Conservation (phyloP, 2,329 filamentous ascomycete genomes). For the Diaporthe aspalathi region DNA sequence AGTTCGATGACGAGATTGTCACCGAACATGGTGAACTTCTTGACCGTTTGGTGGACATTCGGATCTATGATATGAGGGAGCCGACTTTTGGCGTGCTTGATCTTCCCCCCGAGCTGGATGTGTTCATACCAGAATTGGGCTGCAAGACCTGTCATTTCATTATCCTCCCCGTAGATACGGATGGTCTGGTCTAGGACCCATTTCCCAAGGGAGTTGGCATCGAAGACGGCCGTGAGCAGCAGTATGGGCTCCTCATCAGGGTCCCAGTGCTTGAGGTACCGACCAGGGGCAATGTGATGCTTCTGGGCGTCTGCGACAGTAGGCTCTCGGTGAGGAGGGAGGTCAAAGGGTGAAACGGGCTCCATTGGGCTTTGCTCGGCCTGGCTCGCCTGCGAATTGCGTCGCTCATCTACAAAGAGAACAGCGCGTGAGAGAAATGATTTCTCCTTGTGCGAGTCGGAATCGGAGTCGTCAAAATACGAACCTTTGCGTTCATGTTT, state of each 20-base stretch:
- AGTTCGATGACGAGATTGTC: not conserved
- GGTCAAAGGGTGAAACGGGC: not conserved
- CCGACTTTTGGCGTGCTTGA: not conserved
- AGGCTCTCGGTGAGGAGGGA: not conserved
- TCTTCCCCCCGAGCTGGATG: not conserved
- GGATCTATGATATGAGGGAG: not conserved
- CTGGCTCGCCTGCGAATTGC: not conserved
- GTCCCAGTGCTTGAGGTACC: slow-evolving; percentile 10
- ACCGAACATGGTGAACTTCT: not conserved
- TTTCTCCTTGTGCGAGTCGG: not conserved
- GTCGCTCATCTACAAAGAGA: not conserved
- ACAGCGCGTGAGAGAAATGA: slow-evolving; percentile 2
- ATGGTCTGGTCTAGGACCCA: not conserved
- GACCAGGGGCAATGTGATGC: not conserved
- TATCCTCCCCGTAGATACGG: not conserved
- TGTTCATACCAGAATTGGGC: slow-evolving; percentile 16
- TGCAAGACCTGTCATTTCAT: slow-evolving; percentile 14
- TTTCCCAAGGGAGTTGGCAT: not conserved
- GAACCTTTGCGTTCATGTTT: not conserved
- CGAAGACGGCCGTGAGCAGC: not conserved
- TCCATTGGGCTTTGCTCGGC: not conserved
- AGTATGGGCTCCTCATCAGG: slow-evolving; percentile 1
- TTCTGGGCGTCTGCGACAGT: not conserved
- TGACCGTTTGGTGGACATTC: not conserved
- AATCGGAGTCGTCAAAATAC: slow-evolving; percentile 6